Evolutionary conservation across 352 stramenopile genomes (phyloP), one percentile per base, ranked within the genome.

Genomic region (Globisporangium spiculum): DNA sequence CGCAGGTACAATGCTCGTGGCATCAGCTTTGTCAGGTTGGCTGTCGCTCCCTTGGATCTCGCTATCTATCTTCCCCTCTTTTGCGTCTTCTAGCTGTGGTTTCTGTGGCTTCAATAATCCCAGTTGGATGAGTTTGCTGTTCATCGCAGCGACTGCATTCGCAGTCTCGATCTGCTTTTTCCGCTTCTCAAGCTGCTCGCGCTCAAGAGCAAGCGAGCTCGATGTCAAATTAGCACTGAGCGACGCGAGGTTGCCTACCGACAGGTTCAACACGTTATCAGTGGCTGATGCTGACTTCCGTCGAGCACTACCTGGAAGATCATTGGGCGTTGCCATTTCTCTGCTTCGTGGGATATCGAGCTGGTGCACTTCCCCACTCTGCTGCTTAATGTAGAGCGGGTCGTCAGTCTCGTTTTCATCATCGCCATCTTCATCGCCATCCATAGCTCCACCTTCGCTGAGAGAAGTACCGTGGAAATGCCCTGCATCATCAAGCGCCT

Each of bases 141-240:
- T 92, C 87, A 94, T 94, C 18, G 80, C 75, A 1, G 79, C 80
- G 3, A 94, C 84, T 2, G 87, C 87, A 66, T 92, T 89, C 9
- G 75, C 87, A 18, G 87, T 94, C 27, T 93, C 80, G 5, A 85
- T 61, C 59, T 94, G 86, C 52, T 88, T 92, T 48, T 85, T 84
- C 2, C 82, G 70, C 63, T 91, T 91, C 12, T 90, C 79, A 16
- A 91, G 67, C 30, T 90, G 80, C 32, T 94, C 83, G 6, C 87
- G 80, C 66, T 92, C 87, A 5, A 91, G 59, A 1, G 80, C 84
- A 7, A 93, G 66, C 0, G 84, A 89, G 22, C 63, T 79, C 18
- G 62, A 66, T 22, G 38, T 10, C 14, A 32, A 14, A 10, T 7
- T 41, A 5, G 10, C 3, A 14, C 54, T 36, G 16, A 56, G 60